Percentiles rank a stretch among this genome's conserved stretches.
Conservation (phyloP, 2,329 filamentous ascomycete species). For the Colletotrichum echinochloae region DNA sequence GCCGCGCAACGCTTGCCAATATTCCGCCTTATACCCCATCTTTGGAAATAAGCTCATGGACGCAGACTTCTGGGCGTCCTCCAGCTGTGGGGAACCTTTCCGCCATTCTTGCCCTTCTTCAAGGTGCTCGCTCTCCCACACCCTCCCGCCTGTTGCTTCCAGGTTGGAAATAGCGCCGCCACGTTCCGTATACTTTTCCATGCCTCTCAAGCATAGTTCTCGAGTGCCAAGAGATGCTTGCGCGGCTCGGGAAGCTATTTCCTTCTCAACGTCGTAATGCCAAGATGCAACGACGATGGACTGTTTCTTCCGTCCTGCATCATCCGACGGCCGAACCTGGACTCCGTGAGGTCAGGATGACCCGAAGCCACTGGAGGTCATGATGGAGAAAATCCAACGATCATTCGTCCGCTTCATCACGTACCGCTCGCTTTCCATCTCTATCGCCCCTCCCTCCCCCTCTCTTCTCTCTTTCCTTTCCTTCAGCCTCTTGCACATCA, state of each 20-base stretch:
- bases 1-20: slow-evolving; percentile 3
- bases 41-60: slow-evolving; percentile 24
- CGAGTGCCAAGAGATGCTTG: slow-evolving; percentile 11
- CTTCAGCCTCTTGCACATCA: neutral
- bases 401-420: neutral
- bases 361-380: slow-evolving; percentile 2
- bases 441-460: neutral
- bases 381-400: neutral
- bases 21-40: neutral
- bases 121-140: slow-evolving; percentile 4
- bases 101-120: slow-evolving; percentile 9
- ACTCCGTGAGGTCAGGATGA: slow-evolving; percentile 6
- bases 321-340: slow-evolving; percentile 25
- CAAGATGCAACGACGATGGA: slow-evolving; percentile 1
- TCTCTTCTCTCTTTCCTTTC: neutral
- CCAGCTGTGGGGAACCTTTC: neutral
- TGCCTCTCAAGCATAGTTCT: neutral
- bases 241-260: slow-evolving; percentile 19
- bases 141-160: slow-evolving; percentile 26
- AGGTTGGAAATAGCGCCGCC: slow-evolving; percentile 32
- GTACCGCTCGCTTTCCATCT: neutral
- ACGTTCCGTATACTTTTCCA: neutral
- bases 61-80: slow-evolving; percentile 9
- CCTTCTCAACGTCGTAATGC: slow-evolving; percentile 36
- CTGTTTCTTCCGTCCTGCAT: neutral